Evolutionary conservation across 805 yeast species (phyloP).

Genomic region (Lipomyces sp.): DNA sequence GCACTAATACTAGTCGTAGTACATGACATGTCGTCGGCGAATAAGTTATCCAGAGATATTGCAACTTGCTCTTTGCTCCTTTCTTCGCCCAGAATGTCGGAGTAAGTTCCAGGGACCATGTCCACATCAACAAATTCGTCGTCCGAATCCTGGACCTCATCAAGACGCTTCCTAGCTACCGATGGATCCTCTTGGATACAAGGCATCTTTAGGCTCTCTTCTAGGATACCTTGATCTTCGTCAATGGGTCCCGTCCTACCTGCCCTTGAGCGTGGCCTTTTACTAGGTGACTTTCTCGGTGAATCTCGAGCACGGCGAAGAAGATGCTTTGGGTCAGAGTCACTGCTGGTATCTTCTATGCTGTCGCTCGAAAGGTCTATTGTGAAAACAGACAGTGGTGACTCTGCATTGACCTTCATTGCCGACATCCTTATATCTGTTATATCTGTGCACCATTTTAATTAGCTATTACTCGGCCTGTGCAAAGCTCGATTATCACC

Average conservation of each 20-base stretch:
- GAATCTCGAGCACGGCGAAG: constrained; percentile 17
- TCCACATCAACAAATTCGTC: constrained; percentile 15
- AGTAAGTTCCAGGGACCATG: constrained; percentile 1
- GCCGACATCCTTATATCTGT: constrained; percentile 15
- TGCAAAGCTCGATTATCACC: not conserved
- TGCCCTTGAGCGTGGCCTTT: constrained; percentile 15
- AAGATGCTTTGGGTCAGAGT: not conserved
- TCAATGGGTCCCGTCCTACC: not conserved
- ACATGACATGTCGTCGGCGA: not conserved
- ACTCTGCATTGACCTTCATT: not conserved
- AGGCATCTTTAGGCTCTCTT: not conserved
- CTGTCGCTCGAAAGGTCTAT: constrained; percentile 33
- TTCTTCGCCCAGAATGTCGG: not conserved
- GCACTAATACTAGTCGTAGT: not conserved
- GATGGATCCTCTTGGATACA: not conserved
- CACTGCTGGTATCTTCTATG: not conserved
- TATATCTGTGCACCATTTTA: not conserved
- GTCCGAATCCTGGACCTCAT: constrained; percentile 17
- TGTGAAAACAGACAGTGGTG: constrained; percentile 17
- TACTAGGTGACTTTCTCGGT: constrained; percentile 34
- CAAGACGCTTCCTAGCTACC: not conserved
- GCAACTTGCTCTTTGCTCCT: not conserved
- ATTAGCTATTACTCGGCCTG: not conserved
- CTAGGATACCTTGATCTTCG: not conserved
- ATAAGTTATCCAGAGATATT: not conserved